Evolutionary conservation across 768 basidiomycete genomes (phyloP).

Genomic region (Suillus americanus): DNA sequence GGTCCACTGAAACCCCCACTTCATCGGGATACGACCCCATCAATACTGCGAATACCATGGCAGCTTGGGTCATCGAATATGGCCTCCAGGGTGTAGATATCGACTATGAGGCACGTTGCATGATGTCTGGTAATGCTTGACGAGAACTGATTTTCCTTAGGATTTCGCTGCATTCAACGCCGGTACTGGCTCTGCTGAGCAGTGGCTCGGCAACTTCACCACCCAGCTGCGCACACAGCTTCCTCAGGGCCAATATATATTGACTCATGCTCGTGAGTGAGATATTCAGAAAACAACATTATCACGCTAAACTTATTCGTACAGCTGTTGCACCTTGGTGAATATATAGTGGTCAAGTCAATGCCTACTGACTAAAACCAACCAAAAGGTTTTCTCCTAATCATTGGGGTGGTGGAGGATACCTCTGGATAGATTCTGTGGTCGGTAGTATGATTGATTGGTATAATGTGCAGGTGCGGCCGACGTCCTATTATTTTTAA

Average conservation of each 20-base stretch:
- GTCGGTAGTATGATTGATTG: constrained; percentile 43
- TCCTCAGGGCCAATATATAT: constrained; percentile 32
- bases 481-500: not conserved
- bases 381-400: constrained; percentile 31
- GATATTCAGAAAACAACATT: not conserved
- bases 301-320: not conserved
- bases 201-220: constrained; percentile 35
- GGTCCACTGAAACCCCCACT: constrained; percentile 43
- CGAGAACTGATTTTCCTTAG: constrained; percentile 13
- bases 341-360: not conserved
- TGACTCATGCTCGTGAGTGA: constrained; percentile 36
- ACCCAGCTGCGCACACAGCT: constrained; percentile 32
- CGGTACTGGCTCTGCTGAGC: constrained; percentile 37
- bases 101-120: constrained; percentile 43
- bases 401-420: constrained; percentile 37
- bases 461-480: constrained; percentile 43
- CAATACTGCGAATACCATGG: constrained; percentile 41
- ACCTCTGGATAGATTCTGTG: constrained; percentile 34
- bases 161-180: constrained; percentile 33
- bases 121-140: not conserved
- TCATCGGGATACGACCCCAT: constrained; percentile 39
- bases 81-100: constrained; percentile 54
- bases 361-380: not conserved
- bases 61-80: constrained; percentile 45
- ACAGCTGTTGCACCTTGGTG: constrained; percentile 42